A percentile compares a stretch with the other conserved stretches of the same genome.
Evolutionary conservation across 2,329 filamentous ascomycete genomes (phyloP).

Genomic region (Colletotrichum sidae): DNA sequence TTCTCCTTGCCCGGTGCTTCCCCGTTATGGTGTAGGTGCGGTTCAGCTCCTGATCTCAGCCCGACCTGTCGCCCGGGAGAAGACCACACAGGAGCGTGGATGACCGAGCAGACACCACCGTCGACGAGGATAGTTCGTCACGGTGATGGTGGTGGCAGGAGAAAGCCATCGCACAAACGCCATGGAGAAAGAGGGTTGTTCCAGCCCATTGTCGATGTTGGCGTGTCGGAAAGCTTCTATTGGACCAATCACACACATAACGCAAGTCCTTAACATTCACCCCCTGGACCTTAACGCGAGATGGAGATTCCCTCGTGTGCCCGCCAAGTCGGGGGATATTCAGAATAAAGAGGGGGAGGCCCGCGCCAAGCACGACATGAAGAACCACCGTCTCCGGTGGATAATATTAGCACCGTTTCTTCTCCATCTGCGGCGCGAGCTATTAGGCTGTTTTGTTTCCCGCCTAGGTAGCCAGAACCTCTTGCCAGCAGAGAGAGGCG

Average conservation of each 20-base stretch:
- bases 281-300: constrained; percentile 1
- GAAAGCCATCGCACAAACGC: background rate
- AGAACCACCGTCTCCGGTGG: background rate
- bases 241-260: constrained; percentile 3
- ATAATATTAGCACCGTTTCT: constrained; percentile 12
- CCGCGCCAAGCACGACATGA: constrained; percentile 12
- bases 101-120: constrained; percentile 6
- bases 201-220: background rate
- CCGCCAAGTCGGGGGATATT: constrained; percentile 25
- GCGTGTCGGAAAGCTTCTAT: background rate
- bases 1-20: background rate
- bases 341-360: constrained; percentile 21
- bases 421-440: background rate
- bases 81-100: constrained; percentile 2
- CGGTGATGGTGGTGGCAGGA: constrained; percentile 3
- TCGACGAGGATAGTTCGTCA: constrained; percentile 5
- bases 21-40: background rate
- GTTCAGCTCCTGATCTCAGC: background rate
- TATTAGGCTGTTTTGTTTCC: constrained; percentile 12
- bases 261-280: constrained; percentile 14
- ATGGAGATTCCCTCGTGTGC: background rate
- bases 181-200: background rate
- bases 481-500: background rate
- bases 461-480: background rate
- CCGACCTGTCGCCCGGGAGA: constrained; percentile 9